phyloP scores from a whole-genome alignment of 2,329 filamentous ascomycete species.

The Sporothrix pallida region DNA sequence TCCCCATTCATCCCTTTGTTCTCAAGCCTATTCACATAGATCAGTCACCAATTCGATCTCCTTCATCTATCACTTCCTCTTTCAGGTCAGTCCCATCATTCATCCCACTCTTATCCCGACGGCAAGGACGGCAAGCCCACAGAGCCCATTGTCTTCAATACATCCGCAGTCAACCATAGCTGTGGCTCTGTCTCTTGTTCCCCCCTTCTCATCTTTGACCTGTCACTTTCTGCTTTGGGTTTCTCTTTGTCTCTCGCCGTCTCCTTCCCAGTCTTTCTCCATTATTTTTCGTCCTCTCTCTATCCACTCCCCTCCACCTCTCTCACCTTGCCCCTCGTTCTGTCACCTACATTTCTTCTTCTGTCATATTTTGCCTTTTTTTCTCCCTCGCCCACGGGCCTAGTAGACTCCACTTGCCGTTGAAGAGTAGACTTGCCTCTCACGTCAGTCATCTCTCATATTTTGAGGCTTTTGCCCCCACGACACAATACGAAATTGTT shows the following conservation, averaged over 20 bases:
- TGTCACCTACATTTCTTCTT: background rate
- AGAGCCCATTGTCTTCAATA: background rate
- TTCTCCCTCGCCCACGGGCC: background rate
- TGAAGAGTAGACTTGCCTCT: background rate
- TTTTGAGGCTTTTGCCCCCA: background rate
- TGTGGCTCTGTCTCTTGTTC: background rate
- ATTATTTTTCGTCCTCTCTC: background rate
- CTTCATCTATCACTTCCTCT: background rate
- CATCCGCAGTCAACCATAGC: background rate
- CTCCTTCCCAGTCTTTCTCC: background rate
- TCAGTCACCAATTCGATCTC: background rate
- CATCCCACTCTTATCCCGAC: conserved; percentile 24
- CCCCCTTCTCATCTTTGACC: background rate
- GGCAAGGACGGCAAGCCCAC: conserved; percentile 21
- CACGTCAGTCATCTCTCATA: background rate
- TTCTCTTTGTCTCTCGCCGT: background rate
- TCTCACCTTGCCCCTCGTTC: background rate
- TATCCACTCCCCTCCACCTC: background rate
- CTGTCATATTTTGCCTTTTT: background rate
- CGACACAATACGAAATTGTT: conserved; percentile 16
- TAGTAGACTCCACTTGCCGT: conserved; percentile 14
- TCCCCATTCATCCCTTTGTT: background rate
- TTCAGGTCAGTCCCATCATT: background rate
- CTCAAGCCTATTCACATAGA: background rate
- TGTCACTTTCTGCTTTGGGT: conserved; percentile 15